Evolutionary conservation across 2,329 filamentous ascomycete genomes (phyloP).

Genomic region (Aureobasidium melanogenum): DNA sequence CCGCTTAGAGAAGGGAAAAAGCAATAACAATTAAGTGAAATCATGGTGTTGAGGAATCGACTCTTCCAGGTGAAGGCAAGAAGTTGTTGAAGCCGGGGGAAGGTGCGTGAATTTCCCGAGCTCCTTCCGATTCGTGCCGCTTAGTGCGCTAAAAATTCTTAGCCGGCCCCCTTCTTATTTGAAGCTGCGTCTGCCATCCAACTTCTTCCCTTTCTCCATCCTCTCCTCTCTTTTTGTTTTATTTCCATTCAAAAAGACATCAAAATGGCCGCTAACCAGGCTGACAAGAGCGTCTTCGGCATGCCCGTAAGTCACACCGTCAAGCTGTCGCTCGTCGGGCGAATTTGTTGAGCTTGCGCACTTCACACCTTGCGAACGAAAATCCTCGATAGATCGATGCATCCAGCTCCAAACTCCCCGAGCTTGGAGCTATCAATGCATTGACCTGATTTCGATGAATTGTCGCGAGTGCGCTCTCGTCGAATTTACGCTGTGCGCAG

Average conservation of each 20-base stretch:
- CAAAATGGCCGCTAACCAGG: constrained; percentile 36
- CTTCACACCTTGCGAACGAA: constrained; percentile 8
- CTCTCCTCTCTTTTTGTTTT: constrained; percentile 22
- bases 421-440: neutral
- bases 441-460: neutral
- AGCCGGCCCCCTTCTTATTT: constrained; percentile 10
- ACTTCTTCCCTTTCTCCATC: constrained; percentile 16
- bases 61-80: constrained; percentile 9
- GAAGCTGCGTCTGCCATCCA: neutral
- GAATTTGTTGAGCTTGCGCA: constrained; percentile 5
- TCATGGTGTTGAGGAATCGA: constrained; percentile 8
- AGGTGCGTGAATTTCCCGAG: constrained; percentile 8
- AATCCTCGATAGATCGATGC: neutral
- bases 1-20: neutral
- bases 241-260: constrained; percentile 22
- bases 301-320: constrained; percentile 32
- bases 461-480: neutral
- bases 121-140: constrained; percentile 10
- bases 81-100: constrained; percentile 7
- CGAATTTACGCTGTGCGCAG: neutral
- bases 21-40: neutral
- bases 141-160: constrained; percentile 11
- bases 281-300: constrained; percentile 47
- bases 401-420: neutral
- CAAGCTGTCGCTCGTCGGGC: constrained; percentile 7